phyloP scores from a whole-genome alignment of 169 alveolate species.

The Plasmodium gonderi region DNA sequence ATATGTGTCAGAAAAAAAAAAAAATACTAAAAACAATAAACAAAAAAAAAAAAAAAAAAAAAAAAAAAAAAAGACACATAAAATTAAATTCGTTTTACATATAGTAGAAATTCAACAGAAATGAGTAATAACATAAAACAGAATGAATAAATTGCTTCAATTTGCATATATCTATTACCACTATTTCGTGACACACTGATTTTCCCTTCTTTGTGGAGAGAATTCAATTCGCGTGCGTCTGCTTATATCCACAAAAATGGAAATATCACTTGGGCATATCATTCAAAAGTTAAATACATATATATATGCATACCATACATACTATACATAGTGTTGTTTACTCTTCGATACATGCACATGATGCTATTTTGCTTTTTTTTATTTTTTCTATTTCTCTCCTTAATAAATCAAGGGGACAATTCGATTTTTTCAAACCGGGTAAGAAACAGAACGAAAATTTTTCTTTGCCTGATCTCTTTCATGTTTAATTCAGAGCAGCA shows the following conservation, averaged over 20 bases:
- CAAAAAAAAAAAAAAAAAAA: background rate
- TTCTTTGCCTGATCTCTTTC: too few species aligned
- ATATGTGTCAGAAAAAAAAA: background rate
- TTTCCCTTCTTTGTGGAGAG: background rate
- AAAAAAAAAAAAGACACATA: background rate
- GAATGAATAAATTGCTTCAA: background rate
- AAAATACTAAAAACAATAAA: background rate
- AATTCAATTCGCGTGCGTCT: background rate
- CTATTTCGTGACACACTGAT: background rate
- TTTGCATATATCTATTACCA: background rate
- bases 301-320: background rate
- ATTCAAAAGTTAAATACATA: background rate
- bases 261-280: background rate
- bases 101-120: background rate
- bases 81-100: background rate
- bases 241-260: background rate
- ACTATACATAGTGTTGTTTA: too few species aligned
- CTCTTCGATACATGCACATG: too few species aligned
- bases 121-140: background rate
- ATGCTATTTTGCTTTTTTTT: too few species aligned
- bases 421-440: too few species aligned
- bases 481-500: too few species aligned
- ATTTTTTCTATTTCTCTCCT: too few species aligned
- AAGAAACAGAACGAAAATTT: too few species aligned
- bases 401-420: too few species aligned